Evolutionary conservation across 1,139 yeast genomes (phyloP), one percentile per base, ranked within the genome.

Genomic region (Trichomonascaceae sp.): DNA sequence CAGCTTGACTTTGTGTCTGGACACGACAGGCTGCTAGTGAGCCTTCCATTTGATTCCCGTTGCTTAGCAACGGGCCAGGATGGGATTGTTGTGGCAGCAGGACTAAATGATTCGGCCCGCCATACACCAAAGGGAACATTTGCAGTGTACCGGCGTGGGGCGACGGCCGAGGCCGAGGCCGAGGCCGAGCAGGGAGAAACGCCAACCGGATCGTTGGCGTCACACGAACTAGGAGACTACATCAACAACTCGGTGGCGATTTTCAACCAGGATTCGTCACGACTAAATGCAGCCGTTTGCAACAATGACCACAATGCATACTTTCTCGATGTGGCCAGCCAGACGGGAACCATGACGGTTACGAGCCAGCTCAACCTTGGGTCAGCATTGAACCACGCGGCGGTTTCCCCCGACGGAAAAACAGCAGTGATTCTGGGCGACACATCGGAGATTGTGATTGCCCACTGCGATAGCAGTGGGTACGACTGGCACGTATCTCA

Each of bases 161-260:
- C n/a, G n/a, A n/a, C n/a, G n/a, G n/a, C n/a, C n/a, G n/a, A n/a
- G n/a, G n/a, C n/a, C n/a, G n/a, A n/a, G n/a, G n/a, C n/a, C n/a
- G n/a, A n/a, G n/a, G n/a, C n/a, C n/a, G n/a, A n/a, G n/a, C n/a
- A n/a, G n/a, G n/a, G n/a, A n/a, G n/a, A n/a, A n/a, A n/a, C n/a
- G n/a, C n/a, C 62, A 13, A 64, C 71, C 2, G 65, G 65, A n/a
- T 50, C 53, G 4, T 52, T 64, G 6, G 57, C 64, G 32, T 69
- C 78, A 1, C 66, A 70, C 18, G 71, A 70, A 34, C 57, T 84
- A 29, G 95, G 96, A 0, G 80, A 78, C 32, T 72, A 76, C 60
- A 82, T 85, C 46, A 84, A 84, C 55, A 85, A 85, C 55, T 74
- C 82, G 32, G 92, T 84, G n/a, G 62, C 76, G 1, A 54, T 80